A percentile compares a stretch with the other conserved stretches of the same genome.
Conservation (phyloP, 805 yeast species). For the Candida rishiriensis region DNA sequence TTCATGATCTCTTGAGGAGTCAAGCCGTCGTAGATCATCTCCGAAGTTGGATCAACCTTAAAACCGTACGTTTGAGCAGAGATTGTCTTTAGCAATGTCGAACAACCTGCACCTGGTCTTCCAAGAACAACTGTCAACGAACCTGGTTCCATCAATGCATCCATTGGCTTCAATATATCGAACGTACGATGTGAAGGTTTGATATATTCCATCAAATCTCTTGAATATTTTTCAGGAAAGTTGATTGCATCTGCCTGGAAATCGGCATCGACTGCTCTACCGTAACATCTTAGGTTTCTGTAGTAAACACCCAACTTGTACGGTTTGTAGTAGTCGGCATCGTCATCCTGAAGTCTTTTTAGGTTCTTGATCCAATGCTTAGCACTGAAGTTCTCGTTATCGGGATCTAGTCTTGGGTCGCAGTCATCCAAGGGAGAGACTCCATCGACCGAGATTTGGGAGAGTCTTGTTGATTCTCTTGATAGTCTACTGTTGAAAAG, state of each 20-base stretch:
- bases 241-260: slow-evolving; percentile 53
- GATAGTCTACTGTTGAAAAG: slow-evolving; percentile 31
- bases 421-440: slow-evolving; percentile 28
- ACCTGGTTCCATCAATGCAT: slow-evolving; percentile 55
- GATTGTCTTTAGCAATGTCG: slow-evolving; percentile 58
- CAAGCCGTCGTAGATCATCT: slow-evolving; percentile 50
- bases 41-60: slow-evolving; percentile 40
- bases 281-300: slow-evolving; percentile 51
- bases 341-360: slow-evolving; percentile 42
- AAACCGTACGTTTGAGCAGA: slow-evolving; percentile 58
- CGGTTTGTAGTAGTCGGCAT: slow-evolving; percentile 61
- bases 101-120: slow-evolving; percentile 76
- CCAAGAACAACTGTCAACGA: slow-evolving; percentile 67
- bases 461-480: slow-evolving; percentile 26
- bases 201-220: slow-evolving; percentile 6
- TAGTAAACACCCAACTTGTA: slow-evolving; percentile 52
- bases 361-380: slow-evolving; percentile 60
- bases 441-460: slow-evolving; percentile 35
- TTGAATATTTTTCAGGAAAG: slow-evolving; percentile 27
- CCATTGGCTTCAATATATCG: slow-evolving; percentile 59
- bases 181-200: slow-evolving; percentile 22
- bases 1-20: slow-evolving; percentile 42
- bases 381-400: slow-evolving; percentile 46
- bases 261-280: slow-evolving; percentile 56
- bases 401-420: slow-evolving; percentile 46